A percentile compares a stretch with the other conserved stretches of the same genome.
phyloP scores from a whole-genome alignment of 495 filamentous ascomycete genomes.

The Hyaloscypha hepaticicola region DNA sequence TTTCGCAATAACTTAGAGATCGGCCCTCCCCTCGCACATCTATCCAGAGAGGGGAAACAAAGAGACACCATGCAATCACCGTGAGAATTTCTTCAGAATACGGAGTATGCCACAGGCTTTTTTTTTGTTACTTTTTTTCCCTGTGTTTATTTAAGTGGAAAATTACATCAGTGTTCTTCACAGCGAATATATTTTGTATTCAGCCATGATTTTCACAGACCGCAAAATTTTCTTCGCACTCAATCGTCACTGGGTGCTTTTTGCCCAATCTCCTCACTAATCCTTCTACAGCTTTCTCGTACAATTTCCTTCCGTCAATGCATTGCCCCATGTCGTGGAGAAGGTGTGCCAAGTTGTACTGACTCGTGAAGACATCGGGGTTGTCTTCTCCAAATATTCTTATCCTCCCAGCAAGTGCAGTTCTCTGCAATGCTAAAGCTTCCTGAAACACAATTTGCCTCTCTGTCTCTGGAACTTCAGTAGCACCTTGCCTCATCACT shows the following conservation, averaged over 20 bases:
- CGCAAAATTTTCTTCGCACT: background rate
- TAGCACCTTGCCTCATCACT: background rate
- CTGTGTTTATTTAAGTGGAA: no score
- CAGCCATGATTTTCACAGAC: background rate
- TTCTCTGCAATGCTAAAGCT: background rate
- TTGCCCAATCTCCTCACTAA: background rate
- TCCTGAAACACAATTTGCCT: background rate
- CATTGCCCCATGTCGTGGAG: background rate
- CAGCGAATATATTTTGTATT: no score
- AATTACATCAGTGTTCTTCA: no score
- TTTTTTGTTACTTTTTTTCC: no score
- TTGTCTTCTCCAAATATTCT: background rate
- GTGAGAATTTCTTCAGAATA: no score
- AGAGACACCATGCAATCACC: no score
- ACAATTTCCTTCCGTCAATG: background rate
- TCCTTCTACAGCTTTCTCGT: background rate
- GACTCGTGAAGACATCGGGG: background rate
- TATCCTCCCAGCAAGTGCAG: background rate
- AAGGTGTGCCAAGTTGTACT: background rate
- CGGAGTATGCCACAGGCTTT: no score
- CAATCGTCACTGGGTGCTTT: background rate
- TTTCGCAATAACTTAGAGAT: no score
- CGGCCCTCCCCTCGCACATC: no score
- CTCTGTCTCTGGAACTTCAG: background rate
- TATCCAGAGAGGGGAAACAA: no score